Conservation (phyloP, 805 yeast genomes). For the Hemisphaericaspora nanyangensis region DNA sequence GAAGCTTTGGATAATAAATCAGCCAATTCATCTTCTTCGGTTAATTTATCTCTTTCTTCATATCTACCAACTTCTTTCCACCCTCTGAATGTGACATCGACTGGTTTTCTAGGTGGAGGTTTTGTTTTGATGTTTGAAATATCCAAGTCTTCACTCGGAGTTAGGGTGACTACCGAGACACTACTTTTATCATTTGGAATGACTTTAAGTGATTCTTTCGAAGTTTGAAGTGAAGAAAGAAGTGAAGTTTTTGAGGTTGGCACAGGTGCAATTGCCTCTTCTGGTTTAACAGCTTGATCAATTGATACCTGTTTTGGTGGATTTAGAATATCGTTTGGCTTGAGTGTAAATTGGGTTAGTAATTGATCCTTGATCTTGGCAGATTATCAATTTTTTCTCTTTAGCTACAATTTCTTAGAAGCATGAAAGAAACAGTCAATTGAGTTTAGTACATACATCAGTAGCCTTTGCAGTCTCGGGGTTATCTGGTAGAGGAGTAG, state of each 20-base stretch:
- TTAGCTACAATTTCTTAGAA: no score
- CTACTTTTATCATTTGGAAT: not conserved
- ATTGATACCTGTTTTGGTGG: constrained; percentile 29
- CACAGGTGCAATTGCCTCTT: constrained; percentile 4
- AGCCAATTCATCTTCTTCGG: constrained; percentile 63
- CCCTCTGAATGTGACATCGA: constrained; percentile 73
- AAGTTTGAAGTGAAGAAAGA: not conserved
- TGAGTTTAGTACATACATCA: no score
- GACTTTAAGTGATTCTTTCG: not conserved
- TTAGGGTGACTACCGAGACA: not conserved
- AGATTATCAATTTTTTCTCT: no score
- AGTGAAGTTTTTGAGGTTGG: not conserved
- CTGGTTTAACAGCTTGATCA: constrained; percentile 12
- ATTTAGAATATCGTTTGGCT: constrained; percentile 32
- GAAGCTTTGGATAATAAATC: constrained; percentile 73
- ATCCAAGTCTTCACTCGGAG: constrained; percentile 39
- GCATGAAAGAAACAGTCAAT: no score
- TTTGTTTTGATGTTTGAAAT: constrained; percentile 26
- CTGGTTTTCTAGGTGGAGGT: constrained; percentile 47
- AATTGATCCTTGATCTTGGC: no score
- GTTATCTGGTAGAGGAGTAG: no score
- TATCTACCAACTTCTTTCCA: constrained; percentile 95
- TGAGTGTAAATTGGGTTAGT: not conserved
- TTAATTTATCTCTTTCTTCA: constrained; percentile 64
- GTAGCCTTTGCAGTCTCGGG: not conserved